These are phyloP conservation scores for Candida saitoana DNA, from an alignment of 805 yeast species.

Conservation along the genomic window DNA sequence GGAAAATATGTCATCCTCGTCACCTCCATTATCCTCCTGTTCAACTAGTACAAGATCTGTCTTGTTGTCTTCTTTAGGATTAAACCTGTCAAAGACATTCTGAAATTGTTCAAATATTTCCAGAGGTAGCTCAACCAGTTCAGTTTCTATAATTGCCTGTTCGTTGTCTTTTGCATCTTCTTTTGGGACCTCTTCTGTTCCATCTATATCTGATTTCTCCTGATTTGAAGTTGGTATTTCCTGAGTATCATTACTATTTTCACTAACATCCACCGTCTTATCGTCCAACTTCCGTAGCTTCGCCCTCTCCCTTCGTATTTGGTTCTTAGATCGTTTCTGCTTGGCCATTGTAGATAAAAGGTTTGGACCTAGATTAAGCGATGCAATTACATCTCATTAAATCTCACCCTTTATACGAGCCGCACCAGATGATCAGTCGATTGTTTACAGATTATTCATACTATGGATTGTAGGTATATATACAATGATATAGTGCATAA, in stretches of 20 bases:
- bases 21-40: slow-evolving; percentile 24
- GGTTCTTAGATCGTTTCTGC: slow-evolving; percentile 47
- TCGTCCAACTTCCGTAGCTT: slow-evolving; percentile 31
- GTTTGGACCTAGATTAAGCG: no score
- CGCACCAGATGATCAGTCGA: not conserved
- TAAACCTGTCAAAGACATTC: slow-evolving; percentile 16
- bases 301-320: slow-evolving; percentile 46
- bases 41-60: slow-evolving; percentile 2
- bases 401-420: not conserved
- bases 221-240: slow-evolving; percentile 1
- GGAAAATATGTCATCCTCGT: slow-evolving; percentile 11
- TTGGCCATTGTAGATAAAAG: slow-evolving; percentile 14
- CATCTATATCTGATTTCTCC: not conserved
- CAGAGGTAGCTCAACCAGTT: slow-evolving; percentile 7
- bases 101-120: slow-evolving; percentile 19
- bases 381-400: not conserved
- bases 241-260: not conserved
- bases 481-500: no score
- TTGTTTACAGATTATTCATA: no score
- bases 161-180: slow-evolving; percentile 1
- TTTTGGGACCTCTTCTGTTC: not conserved
- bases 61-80: not conserved
- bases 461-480: no score
- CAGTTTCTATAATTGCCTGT: not conserved
- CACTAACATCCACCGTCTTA: not conserved